Conservation (phyloP, 2,329 filamentous ascomycete species). For the Phoma sp. region DNA sequence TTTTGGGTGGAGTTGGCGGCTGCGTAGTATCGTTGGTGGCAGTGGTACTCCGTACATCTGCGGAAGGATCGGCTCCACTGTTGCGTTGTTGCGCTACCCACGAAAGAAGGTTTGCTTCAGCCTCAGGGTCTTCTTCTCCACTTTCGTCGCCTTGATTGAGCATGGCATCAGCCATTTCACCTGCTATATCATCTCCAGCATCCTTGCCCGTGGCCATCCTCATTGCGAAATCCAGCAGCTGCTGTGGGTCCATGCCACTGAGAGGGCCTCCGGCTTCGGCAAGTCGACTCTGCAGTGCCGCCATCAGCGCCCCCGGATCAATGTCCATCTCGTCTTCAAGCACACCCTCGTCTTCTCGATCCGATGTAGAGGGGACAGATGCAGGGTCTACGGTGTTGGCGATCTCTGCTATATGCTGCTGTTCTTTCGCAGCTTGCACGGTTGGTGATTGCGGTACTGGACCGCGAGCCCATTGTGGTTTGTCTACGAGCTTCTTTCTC, state of each 20-base stretch:
- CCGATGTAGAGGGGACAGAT: conserved; percentile 21
- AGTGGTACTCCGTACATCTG: conserved; percentile 16
- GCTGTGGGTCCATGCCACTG: conserved; percentile 50
- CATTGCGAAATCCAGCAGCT: conserved; percentile 51
- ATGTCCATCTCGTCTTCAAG: conserved; percentile 32
- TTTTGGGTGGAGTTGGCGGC: conserved; percentile 26
- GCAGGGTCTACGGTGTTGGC: conserved; percentile 16
- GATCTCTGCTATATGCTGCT: conserved; percentile 10
- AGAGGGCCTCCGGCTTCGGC: conserved; percentile 43
- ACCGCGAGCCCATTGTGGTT: conserved; percentile 32
- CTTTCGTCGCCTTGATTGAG: conserved; percentile 44
- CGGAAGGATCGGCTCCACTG: conserved; percentile 17
- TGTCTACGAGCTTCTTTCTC: conserved; percentile 47
- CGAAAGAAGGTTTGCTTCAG: conserved; percentile 38
- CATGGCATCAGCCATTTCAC: conserved; percentile 51
- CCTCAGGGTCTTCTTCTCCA: conserved; percentile 40
- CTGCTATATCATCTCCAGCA: conserved; percentile 51
- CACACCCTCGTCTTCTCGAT: conserved; percentile 22
- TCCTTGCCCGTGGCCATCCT: conserved; percentile 53
- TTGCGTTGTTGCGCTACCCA: conserved; percentile 43
- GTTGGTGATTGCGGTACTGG: conserved; percentile 24
- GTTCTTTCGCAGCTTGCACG: conserved; percentile 12
- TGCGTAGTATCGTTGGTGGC: conserved; percentile 17
- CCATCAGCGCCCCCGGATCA: conserved; percentile 49
- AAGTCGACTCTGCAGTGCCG: conserved; percentile 42